Base-by-base conservation (phyloP, 1,284 basidiomycete genomes). In the Heterobasidion annosum region DNA sequence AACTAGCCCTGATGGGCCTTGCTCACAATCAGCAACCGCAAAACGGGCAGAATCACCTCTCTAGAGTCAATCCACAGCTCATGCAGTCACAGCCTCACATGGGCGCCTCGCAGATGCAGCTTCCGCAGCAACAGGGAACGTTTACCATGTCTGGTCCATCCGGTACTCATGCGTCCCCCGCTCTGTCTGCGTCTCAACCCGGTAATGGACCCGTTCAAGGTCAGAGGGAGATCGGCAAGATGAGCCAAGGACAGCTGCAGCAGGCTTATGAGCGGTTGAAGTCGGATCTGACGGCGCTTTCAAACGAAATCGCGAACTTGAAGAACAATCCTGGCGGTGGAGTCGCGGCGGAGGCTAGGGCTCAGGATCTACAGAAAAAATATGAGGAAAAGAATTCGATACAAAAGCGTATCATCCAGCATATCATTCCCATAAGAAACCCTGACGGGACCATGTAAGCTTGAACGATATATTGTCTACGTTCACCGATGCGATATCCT, bases 1-100 rank as follows among this genome's bases (percentile, higher is more conserved):
- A 80, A 61, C 66, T 80, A 34, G 76, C 78, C 51, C 70, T 79
- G 48, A 70, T 81, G 61, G 61, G 61, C 47, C 67, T 74, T 56
- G 70, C 74, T 6, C 76, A 76, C 56, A 72, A 70, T 58, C 77
- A 76, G 64, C 73, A 79, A 59, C 70, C 54, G 15, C 60, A 56
- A 52, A 60, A 62, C 34, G 47, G 49, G 32, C 33, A 34, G 32
- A 70, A 75, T 59, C 79, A 81, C 60, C 56, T 68, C 19, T 65
- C 75, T 32, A 54, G 54, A 18, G 35, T 49, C 32, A 52, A 44
- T 35, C 59, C 54, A 47, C 57, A 48, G 16, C 33, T 45, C 37
- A 52, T 52, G 13, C 53, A 58, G 13, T 43, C 51, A 8, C 48
- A 19, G 49, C 45, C 10, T 16, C 10, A 47, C 25, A 50, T 59